phyloP scores from a whole-genome alignment of 129 eudicot species.

The Sambucus nigra region DNA sequence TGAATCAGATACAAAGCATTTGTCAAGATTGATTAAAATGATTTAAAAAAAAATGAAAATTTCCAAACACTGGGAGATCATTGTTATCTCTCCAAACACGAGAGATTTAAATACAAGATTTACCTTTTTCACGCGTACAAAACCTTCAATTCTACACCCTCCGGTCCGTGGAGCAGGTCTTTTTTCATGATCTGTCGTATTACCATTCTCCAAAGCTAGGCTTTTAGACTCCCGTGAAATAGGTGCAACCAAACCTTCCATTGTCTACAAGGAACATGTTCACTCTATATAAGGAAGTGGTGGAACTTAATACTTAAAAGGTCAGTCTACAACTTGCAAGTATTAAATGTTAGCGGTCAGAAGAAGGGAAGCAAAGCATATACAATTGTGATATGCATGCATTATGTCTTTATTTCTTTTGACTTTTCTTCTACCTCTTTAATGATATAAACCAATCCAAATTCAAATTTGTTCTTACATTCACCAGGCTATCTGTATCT shows the following conservation, averaged over 20 bases:
- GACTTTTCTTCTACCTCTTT: background rate
- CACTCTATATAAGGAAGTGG: background rate
- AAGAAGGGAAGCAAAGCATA: constrained; percentile 2
- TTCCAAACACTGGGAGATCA: too few species aligned
- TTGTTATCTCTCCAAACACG: too few species aligned
- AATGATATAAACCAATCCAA: background rate
- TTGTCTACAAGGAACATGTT: constrained; percentile 37
- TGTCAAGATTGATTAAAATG: too few species aligned
- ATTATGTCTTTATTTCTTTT: background rate
- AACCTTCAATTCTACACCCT: constrained; percentile 96
- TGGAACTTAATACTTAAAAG: too few species aligned
- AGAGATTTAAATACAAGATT: background rate
- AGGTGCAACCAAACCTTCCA: constrained; percentile 75
- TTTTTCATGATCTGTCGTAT: constrained; percentile 30
- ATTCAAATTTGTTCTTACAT: constrained; percentile 33
- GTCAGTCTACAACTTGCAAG: background rate
- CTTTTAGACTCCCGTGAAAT: constrained; percentile 41
- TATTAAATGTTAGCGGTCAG: background rate
- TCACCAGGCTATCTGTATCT: constrained; percentile 76
- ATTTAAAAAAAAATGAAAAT: too few species aligned
- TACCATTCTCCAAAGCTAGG: constrained; percentile 42
- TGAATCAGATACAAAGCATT: too few species aligned
- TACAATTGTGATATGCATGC: constrained; percentile 5
- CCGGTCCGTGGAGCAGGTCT: constrained; percentile 79
- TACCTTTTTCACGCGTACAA: constrained; percentile 86